These are phyloP conservation scores for Conticribra guillardii DNA, from an alignment of 108 stramenopile species.

Conservation along the genomic window DNA sequence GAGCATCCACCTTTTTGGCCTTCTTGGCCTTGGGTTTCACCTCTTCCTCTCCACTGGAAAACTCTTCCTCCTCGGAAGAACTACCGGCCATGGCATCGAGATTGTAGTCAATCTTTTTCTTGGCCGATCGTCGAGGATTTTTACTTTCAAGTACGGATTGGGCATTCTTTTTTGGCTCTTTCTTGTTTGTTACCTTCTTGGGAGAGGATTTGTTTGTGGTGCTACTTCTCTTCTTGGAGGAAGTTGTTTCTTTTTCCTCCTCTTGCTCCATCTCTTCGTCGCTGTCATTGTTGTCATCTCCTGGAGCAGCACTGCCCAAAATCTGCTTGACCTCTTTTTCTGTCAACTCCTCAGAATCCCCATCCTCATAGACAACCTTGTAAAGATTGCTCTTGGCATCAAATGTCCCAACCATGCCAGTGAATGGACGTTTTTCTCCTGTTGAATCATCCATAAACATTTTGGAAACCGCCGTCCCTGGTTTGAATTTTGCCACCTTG, in stretches of 20 bases:
- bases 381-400: slow-evolving; percentile 9
- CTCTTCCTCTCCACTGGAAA: slow-evolving; percentile 6
- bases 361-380: slow-evolving; percentile 23
- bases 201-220: background rate
- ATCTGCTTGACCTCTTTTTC: slow-evolving; percentile 9
- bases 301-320: too few relatives aligned
- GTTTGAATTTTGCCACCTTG: background rate
- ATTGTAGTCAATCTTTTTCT: slow-evolving; percentile 15
- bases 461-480: slow-evolving; percentile 10
- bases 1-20: slow-evolving; percentile 7
- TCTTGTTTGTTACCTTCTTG: background rate
- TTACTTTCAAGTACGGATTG: background rate
- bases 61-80: background rate
- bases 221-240: background rate
- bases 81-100: too few relatives aligned
- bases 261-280: background rate
- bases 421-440: slow-evolving; percentile 4
- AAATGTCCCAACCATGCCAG: slow-evolving; percentile 1
- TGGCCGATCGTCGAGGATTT: background rate
- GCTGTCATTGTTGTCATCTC: background rate
- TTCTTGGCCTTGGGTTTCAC: background rate
- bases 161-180: background rate
- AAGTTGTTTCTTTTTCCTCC: background rate
- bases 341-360: slow-evolving; percentile 17
- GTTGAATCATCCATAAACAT: background rate